Evolutionary conservation across 2,329 filamentous ascomycete species (phyloP), one percentile per base, ranked within the genome.

Genomic region (Diaporthe amygdali): DNA sequence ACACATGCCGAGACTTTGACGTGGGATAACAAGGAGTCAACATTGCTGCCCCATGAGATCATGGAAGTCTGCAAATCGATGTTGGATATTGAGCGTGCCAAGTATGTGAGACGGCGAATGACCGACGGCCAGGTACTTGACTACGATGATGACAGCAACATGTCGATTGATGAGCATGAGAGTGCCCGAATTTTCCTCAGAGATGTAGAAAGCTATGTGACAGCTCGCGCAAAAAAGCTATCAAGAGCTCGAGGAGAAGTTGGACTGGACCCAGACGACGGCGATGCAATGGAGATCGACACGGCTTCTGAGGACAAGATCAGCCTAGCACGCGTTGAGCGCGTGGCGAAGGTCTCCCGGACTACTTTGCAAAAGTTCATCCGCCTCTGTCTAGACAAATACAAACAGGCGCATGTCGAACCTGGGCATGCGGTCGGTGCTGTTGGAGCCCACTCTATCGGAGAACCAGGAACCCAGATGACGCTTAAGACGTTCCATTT

Each of bases 401-500:
- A 97, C 81, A 92, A 94, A 76, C 94, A 92, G 80, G 96, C 96
- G 1, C 94, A 94, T 75, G 94, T 97, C 25, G 95, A 99, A 80
- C 95, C 96, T 15, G 96, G 96, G 3, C 96, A 98, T 78, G 95
- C 96, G 6, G 96, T 99, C 0, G 96, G 96, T 74, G 96, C 96
- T 20, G 95, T 98, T 46, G 96, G 96, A 75, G 96, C 96, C 1
- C 96, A 99, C 81, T 98, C 96, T 1, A 99, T 99, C 76, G 96
- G 96, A 83, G 96, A 99, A 79, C 96, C 96, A 0, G 96, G 96
- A 80, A 99, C 96, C 0, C 96, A 99, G 82, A 99, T 99, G 96
- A 99, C 96, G 1, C 85, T 99, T 74, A 98, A 98, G 84, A 98
- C 96, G 79, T 98, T 98, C 90, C 96, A 98, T 93, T 99, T 99